phyloP scores from a whole-genome alignment of 352 stramenopile genomes.

The Elongisporangium anandrum region DNA sequence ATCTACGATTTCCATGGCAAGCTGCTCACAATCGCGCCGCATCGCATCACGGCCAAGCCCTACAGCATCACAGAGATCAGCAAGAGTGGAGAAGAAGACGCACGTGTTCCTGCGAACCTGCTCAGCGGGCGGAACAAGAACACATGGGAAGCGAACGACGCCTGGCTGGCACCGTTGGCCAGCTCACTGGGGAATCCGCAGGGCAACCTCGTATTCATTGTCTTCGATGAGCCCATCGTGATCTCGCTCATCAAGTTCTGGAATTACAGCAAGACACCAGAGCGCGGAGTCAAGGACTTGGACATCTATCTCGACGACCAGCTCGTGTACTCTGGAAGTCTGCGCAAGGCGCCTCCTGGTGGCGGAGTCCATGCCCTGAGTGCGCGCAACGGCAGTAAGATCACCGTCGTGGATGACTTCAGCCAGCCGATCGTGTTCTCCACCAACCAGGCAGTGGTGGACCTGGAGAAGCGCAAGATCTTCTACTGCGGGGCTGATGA shows the following conservation, averaged over 20 bases:
- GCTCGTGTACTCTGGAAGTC: constrained; percentile 65
- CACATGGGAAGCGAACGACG: constrained; percentile 64
- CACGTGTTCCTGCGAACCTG: constrained; percentile 54
- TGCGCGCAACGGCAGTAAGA: constrained; percentile 23
- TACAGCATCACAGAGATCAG: constrained; percentile 52
- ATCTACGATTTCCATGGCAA: constrained; percentile 60
- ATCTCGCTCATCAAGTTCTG: constrained; percentile 86
- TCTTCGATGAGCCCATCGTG: constrained; percentile 65
- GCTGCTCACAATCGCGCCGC: constrained; percentile 24
- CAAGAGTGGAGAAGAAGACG: constrained; percentile 22
- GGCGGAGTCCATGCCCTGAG: constrained; percentile 16
- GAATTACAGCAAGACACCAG: constrained; percentile 87
- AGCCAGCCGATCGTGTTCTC: constrained; percentile 83
- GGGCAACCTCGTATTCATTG: constrained; percentile 70
- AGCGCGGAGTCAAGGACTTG: constrained; percentile 77
- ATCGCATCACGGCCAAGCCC: constrained; percentile 44
- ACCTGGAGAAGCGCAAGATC: constrained; percentile 58
- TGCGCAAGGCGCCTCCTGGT: constrained; percentile 39
- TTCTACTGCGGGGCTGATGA: constrained; percentile 72
- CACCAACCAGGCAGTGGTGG: constrained; percentile 51
- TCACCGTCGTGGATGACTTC: constrained; percentile 55
- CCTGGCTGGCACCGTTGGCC: constrained; percentile 69
- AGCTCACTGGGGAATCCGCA: constrained; percentile 50
- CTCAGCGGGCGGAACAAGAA: constrained; percentile 69
- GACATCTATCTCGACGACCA: constrained; percentile 86